Percentiles rank a stretch among this genome's conserved stretches.
These are phyloP conservation scores for Viola odorata DNA, from an alignment of 345 rosid genomes.

Conservation along the genomic window DNA sequence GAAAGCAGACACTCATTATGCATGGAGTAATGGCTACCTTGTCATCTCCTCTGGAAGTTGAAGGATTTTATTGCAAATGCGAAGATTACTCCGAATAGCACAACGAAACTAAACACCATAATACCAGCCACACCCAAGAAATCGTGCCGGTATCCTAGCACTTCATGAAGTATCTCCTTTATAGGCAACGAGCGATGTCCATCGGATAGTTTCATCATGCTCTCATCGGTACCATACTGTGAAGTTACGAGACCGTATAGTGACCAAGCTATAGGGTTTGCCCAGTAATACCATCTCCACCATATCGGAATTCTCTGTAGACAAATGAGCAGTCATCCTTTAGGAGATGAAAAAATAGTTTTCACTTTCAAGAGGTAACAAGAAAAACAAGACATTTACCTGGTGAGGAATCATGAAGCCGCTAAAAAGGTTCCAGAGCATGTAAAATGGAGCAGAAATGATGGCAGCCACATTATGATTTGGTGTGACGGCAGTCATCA, in stretches of 20 bases:
- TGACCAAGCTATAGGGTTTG: slow-evolving; percentile 93
- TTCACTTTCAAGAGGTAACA: background rate
- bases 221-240: slow-evolving; percentile 62
- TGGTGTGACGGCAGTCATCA: slow-evolving; percentile 95
- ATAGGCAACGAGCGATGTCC: slow-evolving; percentile 45
- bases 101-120: slow-evolving; percentile 64
- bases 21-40: background rate
- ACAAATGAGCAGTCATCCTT: background rate
- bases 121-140: slow-evolving; percentile 63
- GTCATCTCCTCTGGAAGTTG: slow-evolving; percentile 87
- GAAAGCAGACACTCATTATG: too few relatives aligned
- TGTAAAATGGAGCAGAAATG: slow-evolving; percentile 86
- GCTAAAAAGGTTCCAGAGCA: slow-evolving; percentile 99
- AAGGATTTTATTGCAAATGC: slow-evolving; percentile 81
- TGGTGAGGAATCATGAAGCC: slow-evolving; percentile 93
- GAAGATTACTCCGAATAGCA: slow-evolving; percentile 63
- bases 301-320: slow-evolving; percentile 86
- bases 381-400: slow-evolving; percentile 37
- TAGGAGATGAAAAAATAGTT: background rate
- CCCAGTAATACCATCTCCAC: slow-evolving; percentile 99
- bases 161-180: slow-evolving; percentile 42
- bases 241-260: slow-evolving; percentile 79
- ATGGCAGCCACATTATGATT: slow-evolving; percentile 91
- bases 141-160: slow-evolving; percentile 73
- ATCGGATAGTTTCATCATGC: slow-evolving; percentile 49